Base-by-base conservation (phyloP, 176 grass and related monocot species). In the Guadua angustifolia region DNA sequence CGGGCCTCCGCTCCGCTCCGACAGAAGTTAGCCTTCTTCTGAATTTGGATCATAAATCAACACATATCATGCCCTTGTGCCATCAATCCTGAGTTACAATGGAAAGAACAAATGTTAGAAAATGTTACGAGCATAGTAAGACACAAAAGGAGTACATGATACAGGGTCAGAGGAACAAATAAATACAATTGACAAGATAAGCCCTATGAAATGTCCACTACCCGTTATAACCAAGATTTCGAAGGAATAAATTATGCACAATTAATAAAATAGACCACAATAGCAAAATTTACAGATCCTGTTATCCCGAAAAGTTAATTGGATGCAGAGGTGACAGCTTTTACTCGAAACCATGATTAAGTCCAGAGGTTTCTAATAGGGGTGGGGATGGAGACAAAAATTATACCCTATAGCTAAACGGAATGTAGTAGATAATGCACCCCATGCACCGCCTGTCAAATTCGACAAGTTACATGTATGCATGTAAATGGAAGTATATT, bases 11-110 rank as follows among this genome's bases (percentile, higher is more conserved):
- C n/a, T n/a, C n/a, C n/a, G n/a, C n/a, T n/a, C n/a, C n/a, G n/a
- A n/a, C n/a, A n/a, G n/a, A n/a, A n/a, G n/a, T n/a, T n/a, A n/a
- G n/a, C n/a, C n/a, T n/a, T n/a, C n/a, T n/a, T n/a, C n/a, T n/a
- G n/a, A n/a, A n/a, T n/a, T n/a, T n/a, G n/a, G n/a, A n/a, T n/a
- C n/a, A n/a, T n/a, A n/a, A n/a, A n/a, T n/a, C n/a, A n/a, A n/a
- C n/a, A 24, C 40, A 49, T 19, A 59, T 5, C 79, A 73, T 73
- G 39, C 33, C 22, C 50, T 26, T 56, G 17, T 66, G 66, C 32
- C 73, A 75, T 87, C 86, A 88, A 82, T 82, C 89, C 89, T 88
- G 85, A 67, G 67, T 25, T 52, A 66, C 7, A 81, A 51, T 21
- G 14, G 45, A 44, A 38, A 45, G 38, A 81, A 21, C 2, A 17